Evolutionary conservation across 768 basidiomycete species (phyloP), one percentile per base, ranked within the genome.

Genomic region (Rhizopogon vinicolor): DNA sequence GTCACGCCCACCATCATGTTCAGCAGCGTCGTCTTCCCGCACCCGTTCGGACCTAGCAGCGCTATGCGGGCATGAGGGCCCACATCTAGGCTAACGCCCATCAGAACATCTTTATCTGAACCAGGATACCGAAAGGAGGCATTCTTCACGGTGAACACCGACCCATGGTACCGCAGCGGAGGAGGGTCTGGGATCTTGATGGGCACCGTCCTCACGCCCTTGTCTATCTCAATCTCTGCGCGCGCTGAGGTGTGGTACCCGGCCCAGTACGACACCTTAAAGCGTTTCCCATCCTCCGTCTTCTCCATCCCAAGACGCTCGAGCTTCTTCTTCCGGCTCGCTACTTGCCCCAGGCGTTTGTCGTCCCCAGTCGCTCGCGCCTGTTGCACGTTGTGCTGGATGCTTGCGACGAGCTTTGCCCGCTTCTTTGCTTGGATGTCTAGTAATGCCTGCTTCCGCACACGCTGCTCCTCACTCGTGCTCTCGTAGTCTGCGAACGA

Each of bases 361-460:
- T 86, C 84, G 59, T 86, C 84, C 0, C 84, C 84, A 0, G 81
- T 80, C 37, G 77, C 73, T 60, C 77, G 83, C 1, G 83, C 83
- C 7, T 74, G 72, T 50, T 74, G 72, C 1, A 76, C 69, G 9
- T 77, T 80, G 49, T 75, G 75, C 39, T 78, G 75, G 35, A 87
- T 87, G 22, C 80, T 78, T 4, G 76, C 74, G 62, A 81, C 75
- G 43, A 87, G 82, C 60, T 77, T 69, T 7, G 68, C 72, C 41
- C 69, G 75, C 63, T 81, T 78, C 68, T 75, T 76, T 37, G 77
- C 78, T 37, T 64, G 50, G 18, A 53, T 70, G 60, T 78, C 77
- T 58, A 80, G 74, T 67, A 79, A 68, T 12, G 74, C 73, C 7
- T 69, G 72, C 55, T 76, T 70, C 25, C 76, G 63, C 58, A 77